These are phyloP conservation scores for Cordyceps tenuipes DNA, from an alignment of 2,329 filamentous ascomycete genomes.

Conservation along the genomic window DNA sequence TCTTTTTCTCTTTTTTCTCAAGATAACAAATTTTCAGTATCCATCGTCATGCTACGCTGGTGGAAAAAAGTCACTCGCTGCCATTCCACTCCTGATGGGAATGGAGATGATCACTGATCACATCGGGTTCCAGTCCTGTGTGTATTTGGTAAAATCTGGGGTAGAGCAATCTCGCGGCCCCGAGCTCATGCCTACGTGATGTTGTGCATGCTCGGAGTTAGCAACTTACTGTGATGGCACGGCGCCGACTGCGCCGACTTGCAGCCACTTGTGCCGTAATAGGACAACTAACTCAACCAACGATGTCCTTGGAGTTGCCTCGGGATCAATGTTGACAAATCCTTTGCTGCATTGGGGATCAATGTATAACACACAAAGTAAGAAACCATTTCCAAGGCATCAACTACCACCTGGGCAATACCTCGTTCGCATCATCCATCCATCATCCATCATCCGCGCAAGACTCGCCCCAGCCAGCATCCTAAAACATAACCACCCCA, in stretches of 20 bases:
- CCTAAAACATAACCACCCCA: neutral
- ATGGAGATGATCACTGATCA: slow-evolving; percentile 3
- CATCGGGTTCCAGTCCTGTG: neutral
- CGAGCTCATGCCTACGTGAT: neutral
- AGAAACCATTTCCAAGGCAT: too few species aligned
- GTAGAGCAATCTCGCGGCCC: neutral
- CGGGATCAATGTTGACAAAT: too few species aligned
- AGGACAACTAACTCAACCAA: neutral
- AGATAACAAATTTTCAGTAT: neutral
- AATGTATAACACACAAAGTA: neutral
- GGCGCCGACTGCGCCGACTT: neutral
- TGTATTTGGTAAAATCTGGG: slow-evolving; percentile 1
- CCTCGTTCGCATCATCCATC: too few species aligned
- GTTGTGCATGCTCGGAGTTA: neutral
- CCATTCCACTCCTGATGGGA: neutral
- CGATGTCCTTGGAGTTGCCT: neutral
- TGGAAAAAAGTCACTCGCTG: neutral
- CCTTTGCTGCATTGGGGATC: neutral
- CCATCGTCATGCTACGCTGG: neutral
- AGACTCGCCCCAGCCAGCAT: neutral
- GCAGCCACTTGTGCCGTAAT: neutral
- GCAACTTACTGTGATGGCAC: neutral
- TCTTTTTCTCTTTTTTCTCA: neutral
- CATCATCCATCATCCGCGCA: too few species aligned
- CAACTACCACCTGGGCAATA: too few species aligned